A percentile compares a stretch with the other conserved stretches of the same genome.
These are phyloP conservation scores for Candida chilensis DNA, from an alignment of 805 yeast species.

Conservation along the genomic window DNA sequence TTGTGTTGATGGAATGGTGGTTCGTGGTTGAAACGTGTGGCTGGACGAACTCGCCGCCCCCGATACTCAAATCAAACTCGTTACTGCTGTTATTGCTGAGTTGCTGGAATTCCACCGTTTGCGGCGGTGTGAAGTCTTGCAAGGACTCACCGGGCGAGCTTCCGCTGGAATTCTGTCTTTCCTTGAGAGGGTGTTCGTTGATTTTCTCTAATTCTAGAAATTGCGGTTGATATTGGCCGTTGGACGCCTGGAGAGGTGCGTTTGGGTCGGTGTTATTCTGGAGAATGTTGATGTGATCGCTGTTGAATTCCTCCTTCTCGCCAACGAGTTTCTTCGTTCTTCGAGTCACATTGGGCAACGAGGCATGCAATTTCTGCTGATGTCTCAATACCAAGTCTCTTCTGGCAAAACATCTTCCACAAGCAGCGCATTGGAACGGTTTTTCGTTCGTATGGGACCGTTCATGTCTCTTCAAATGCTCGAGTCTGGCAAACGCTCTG, in stretches of 20 bases:
- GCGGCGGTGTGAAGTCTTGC: constrained; percentile 1
- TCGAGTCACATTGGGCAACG: constrained; percentile 24
- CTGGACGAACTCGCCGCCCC: no score
- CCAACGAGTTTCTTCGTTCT: constrained; percentile 17
- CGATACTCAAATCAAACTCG: no score
- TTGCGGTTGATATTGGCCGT: constrained; percentile 4
- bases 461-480: constrained; percentile 90
- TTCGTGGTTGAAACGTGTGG: no score
- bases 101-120: neutral
- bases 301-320: constrained; percentile 18
- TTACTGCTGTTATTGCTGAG: no score
- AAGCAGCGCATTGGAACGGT: constrained; percentile 93
- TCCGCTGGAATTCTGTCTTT: no score
- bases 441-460: constrained; percentile 93
- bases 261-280: constrained; percentile 42
- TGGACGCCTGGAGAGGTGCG: no score
- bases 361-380: constrained; percentile 84
- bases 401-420: constrained; percentile 93
- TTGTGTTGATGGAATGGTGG: no score
- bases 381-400: constrained; percentile 84
- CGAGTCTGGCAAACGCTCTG: constrained; percentile 90
- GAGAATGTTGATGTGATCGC: constrained; percentile 43
- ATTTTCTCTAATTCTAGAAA: constrained; percentile 6
- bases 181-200: no score
- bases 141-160: no score